These are phyloP conservation scores for Podospora sp. DNA, from an alignment of 495 filamentous ascomycete species.

Conservation along the genomic window DNA sequence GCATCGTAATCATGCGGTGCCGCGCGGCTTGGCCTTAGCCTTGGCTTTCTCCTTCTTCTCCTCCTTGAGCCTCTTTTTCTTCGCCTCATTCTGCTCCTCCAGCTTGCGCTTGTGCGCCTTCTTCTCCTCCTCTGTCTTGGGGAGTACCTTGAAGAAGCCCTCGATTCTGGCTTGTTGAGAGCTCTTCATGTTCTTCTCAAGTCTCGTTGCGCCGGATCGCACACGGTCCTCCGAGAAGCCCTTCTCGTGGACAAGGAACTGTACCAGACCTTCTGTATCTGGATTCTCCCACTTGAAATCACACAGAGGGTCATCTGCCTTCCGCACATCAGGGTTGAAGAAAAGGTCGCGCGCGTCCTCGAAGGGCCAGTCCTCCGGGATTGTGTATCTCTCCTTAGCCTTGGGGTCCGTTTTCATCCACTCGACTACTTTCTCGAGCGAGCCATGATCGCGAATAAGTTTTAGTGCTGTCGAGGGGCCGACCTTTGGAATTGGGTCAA, in stretches of 20 bases:
- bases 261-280: constrained; percentile 82
- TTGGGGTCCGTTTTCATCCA: constrained; percentile 73
- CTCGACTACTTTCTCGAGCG: constrained; percentile 83
- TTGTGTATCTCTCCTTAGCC: constrained; percentile 63
- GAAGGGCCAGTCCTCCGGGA: constrained; percentile 94
- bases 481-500: constrained; percentile 92
- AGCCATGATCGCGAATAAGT: constrained; percentile 86
- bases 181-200: constrained; percentile 86
- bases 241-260: constrained; percentile 90
- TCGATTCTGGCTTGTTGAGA: constrained; percentile 90
- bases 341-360: constrained; percentile 90
- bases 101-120: constrained; percentile 86
- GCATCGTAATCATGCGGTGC: constrained; percentile 30
- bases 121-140: constrained; percentile 82
- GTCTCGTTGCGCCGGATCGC: constrained; percentile 67
- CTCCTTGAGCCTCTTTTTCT: constrained; percentile 92
- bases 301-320: constrained; percentile 81
- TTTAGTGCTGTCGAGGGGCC: constrained; percentile 89
- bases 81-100: constrained; percentile 82
- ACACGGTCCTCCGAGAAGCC: constrained; percentile 96
- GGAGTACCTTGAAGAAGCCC: constrained; percentile 96
- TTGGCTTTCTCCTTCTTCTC: constrained; percentile 92
- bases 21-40: constrained; percentile 77
- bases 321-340: constrained; percentile 82
- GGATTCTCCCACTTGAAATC: constrained; percentile 98